Base-by-base conservation (phyloP, 2,329 filamentous ascomycete genomes). In the Alternaria atra region DNA sequence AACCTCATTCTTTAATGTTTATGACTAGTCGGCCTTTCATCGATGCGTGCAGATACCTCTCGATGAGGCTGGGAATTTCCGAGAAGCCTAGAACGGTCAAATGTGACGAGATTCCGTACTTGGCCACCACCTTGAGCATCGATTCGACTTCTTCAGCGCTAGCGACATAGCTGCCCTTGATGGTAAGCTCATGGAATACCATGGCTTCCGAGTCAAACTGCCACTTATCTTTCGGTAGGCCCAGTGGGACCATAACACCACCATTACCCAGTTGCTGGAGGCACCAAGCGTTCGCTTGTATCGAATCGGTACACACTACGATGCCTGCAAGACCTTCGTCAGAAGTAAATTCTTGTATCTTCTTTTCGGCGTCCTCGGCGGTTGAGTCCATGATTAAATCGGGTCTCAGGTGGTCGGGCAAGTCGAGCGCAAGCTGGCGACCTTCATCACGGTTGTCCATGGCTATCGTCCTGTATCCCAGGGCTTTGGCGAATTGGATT, bases 401-500 rank as follows among this genome's bases (percentile, higher is more conserved):
- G 42, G 67, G 68, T 35, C 60, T 66, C 32, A 70, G n/a, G 17
- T 67, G 52, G 7, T 55, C 54, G 4, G 62, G 55, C 20, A 67
- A 47, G n/a, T 70, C 62, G 12, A 58, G 47, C n/a, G 69, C 66
- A 13, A 73, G 55, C 52, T 62, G 61, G 30, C 65, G 62, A 12
- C 71, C 68, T 55, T 72, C 66, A n/a, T 39, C 42, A 15, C 68
- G 68, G 25, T 74, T 73, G 39, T 73, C 68, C 44, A 73, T 72
- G 15, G 72, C 71, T 17, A 72, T 58, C 0, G 65, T 66, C 13
- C 51, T 63, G 52, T 63, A 70, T 6, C 68, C 70, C 64, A 75
- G 62, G 12, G 71, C 70, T 58, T 71, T 71, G 10, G 71, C 66
- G 79, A 95, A 96, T 81, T 97, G 93, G 67, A 91, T 83, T 25